A percentile compares a stretch with the other conserved stretches of the same genome.
phyloP scores from a whole-genome alignment of 2,329 filamentous ascomycete species.

The Blastomyces parvus region DNA sequence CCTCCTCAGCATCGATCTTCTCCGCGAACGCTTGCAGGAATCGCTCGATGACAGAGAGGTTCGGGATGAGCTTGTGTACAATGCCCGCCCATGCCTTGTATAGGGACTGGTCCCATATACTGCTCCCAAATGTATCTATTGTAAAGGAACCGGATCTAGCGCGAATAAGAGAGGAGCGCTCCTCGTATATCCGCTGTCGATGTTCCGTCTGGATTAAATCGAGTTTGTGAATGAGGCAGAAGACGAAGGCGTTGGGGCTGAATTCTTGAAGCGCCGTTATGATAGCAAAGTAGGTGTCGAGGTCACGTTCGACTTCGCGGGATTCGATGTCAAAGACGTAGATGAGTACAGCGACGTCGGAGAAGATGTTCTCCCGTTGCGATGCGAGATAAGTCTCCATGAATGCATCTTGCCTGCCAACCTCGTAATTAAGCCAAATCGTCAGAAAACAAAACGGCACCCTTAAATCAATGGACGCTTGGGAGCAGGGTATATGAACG shows the following conservation, averaged over 20 bases:
- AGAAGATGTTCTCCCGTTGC: constrained; percentile 93
- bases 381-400: constrained; percentile 97
- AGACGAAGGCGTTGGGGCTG: constrained; percentile 72
- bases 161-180: constrained; percentile 67
- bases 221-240: constrained; percentile 98
- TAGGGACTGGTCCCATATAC: constrained; percentile 96
- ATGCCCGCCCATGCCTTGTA: constrained; percentile 99
- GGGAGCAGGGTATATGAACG: neutral
- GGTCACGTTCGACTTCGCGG: constrained; percentile 83
- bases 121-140: constrained; percentile 84
- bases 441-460: neutral
- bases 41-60: constrained; percentile 75
- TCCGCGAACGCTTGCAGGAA: constrained; percentile 74
- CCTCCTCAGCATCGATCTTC: constrained; percentile 83
- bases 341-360: constrained; percentile 90
- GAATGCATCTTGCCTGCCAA: constrained; percentile 81
- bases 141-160: constrained; percentile 63
- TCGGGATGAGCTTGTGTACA: constrained; percentile 95
- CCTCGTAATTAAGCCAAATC: neutral
- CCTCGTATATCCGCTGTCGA: constrained; percentile 73
- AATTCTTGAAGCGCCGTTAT: constrained; percentile 81
- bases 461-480: neutral
- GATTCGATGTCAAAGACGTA: constrained; percentile 99
- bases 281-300: constrained; percentile 85
- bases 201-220: constrained; percentile 77